These are phyloP conservation scores for Lasiosphaeria miniovina DNA, from an alignment of 495 filamentous ascomycete genomes.

Conservation along the genomic window DNA sequence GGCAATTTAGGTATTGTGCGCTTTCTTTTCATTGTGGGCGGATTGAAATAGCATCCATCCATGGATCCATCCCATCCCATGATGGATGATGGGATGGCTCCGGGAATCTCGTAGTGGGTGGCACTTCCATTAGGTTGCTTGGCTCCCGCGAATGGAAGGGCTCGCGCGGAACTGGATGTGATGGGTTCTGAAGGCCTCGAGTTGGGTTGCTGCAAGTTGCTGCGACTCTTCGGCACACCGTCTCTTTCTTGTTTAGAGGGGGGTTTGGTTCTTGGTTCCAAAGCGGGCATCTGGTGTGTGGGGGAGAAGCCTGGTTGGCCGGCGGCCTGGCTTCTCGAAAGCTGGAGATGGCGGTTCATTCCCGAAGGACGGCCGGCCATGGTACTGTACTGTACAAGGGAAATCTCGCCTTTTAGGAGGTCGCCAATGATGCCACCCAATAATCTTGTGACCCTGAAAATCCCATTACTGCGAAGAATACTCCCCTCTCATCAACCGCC, in stretches of 20 bases:
- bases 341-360: conserved; percentile 5
- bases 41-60: no score
- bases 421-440: conserved; percentile 24
- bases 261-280: not conserved
- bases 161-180: conserved; percentile 7
- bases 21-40: no score
- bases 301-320: conserved; percentile 10
- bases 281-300: conserved; percentile 6
- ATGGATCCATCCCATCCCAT: no score
- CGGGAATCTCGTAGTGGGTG: not conserved
- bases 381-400: conserved; percentile 6
- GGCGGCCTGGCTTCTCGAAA: conserved; percentile 4
- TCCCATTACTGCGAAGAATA: not conserved
- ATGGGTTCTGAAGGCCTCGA: conserved; percentile 10
- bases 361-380: conserved; percentile 15
- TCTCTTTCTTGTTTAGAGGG: conserved; percentile 3
- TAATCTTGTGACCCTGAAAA: conserved; percentile 18
- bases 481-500: not conserved
- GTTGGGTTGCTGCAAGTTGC: not conserved
- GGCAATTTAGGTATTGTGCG: no score
- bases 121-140: not conserved
- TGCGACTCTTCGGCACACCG: conserved; percentile 10
- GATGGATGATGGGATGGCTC: no score
- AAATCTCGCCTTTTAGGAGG: conserved; percentile 16
- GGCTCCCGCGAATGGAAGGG: not conserved